A percentile compares a stretch with the other conserved stretches of the same genome.
phyloP scores from a whole-genome alignment of 2,329 filamentous ascomycete genomes.

The Aspergillus sp. region DNA sequence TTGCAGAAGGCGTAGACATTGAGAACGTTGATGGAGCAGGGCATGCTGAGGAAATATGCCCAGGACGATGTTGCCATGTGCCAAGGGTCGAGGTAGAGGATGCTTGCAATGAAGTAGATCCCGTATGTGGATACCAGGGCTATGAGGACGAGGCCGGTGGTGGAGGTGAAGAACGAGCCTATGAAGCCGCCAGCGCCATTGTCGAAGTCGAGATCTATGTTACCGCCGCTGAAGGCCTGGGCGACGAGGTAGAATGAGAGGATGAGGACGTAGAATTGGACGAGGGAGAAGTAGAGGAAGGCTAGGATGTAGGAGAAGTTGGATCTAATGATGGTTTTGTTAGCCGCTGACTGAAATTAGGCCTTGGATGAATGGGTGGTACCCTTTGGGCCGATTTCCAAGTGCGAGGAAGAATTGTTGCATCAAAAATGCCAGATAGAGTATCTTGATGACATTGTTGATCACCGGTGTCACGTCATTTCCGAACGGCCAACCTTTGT shows the following conservation, averaged over 20 bases:
- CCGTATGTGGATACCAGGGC: conserved; percentile 89
- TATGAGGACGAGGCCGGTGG: conserved; percentile 83
- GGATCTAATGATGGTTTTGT: conserved; percentile 29
- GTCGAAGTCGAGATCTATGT: conserved; percentile 57
- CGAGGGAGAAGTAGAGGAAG: conserved; percentile 76
- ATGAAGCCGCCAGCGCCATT: conserved; percentile 62
- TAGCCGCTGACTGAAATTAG: neutral
- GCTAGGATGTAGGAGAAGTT: conserved; percentile 85
- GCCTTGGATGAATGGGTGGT: conserved; percentile 58
- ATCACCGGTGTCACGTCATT: conserved; percentile 77
- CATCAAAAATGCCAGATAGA: conserved; percentile 84
- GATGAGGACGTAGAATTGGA: conserved; percentile 83
- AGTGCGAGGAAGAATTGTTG: conserved; percentile 93
- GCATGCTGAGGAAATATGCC: conserved; percentile 84
- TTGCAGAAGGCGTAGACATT: conserved; percentile 99
- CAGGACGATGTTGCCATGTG: conserved; percentile 99
- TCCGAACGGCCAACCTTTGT: conserved; percentile 80
- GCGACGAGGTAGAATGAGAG: conserved; percentile 82
- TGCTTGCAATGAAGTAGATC: conserved; percentile 89
- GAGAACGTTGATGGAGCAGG: conserved; percentile 95
- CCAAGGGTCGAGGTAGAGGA: conserved; percentile 96
- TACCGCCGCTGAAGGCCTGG: conserved; percentile 63
- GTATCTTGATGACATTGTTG: conserved; percentile 83
- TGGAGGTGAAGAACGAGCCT: conserved; percentile 71
- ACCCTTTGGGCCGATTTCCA: conserved; percentile 92